These are phyloP conservation scores for Haematococcus sp. DNA, from an alignment of 139 green algal genomes.

Conservation along the genomic window DNA sequence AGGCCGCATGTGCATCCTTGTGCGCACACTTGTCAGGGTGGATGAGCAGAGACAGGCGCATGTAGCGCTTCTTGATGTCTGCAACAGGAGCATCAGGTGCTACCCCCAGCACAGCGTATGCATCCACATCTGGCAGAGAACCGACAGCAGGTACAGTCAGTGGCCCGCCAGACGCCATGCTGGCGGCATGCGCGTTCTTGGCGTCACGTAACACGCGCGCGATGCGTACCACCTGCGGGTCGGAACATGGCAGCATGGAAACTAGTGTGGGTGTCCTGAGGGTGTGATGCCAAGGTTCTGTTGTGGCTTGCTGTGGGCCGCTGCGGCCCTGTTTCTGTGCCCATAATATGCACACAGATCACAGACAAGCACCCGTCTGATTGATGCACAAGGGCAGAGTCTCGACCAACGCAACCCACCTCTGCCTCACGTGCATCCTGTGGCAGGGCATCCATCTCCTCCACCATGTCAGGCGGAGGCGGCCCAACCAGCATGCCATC, in stretches of 20 bases:
- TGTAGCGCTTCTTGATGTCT: constrained; percentile 77
- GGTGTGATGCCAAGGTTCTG: no score
- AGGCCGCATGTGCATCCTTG: constrained; percentile 41
- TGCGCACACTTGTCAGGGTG: constrained; percentile 85
- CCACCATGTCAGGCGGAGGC: constrained; percentile 61
- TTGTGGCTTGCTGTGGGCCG: no score
- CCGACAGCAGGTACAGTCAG: neutral
- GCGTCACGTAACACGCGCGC: constrained; percentile 35
- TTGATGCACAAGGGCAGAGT: neutral
- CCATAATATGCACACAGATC: no score
- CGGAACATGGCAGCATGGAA: neutral
- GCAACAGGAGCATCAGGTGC: constrained; percentile 11
- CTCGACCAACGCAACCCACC: constrained; percentile 8
- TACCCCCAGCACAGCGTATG: constrained; percentile 72
- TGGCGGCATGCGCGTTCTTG: neutral
- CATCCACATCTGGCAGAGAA: constrained; percentile 24
- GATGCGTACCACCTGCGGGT: constrained; percentile 57
- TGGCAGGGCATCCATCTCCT: constrained; percentile 49
- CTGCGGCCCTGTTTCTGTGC: no score
- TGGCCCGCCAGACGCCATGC: neutral
- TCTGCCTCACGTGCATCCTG: constrained; percentile 38
- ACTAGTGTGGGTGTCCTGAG: no score
- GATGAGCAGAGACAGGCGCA: constrained; percentile 77
- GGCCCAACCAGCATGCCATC: constrained; percentile 60
- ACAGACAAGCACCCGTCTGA: neutral